A percentile compares a stretch with the other conserved stretches of the same genome.
phyloP scores from a whole-genome alignment of 2,329 filamentous ascomycete genomes.

The Aspergillus terreus region DNA sequence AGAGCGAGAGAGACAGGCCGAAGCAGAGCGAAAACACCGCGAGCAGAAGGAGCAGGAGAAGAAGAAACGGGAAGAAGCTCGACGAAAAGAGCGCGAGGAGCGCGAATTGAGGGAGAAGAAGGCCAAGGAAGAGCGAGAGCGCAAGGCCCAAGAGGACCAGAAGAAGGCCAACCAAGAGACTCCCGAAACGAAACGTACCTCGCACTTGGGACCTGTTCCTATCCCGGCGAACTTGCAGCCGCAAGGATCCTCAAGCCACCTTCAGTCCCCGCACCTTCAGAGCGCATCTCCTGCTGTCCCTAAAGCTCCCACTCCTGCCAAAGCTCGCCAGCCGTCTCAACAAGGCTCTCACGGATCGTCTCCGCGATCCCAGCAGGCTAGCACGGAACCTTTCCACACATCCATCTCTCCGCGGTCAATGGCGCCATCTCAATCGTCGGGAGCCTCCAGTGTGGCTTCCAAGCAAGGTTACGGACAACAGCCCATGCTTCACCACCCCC shows the following conservation, averaged over 20 bases:
- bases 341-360: constrained; percentile 68
- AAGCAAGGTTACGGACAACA: constrained; percentile 57
- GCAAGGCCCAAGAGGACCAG: constrained; percentile 42
- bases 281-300: constrained; percentile 76
- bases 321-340: constrained; percentile 72
- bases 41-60: constrained; percentile 79
- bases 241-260: constrained; percentile 46
- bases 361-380: constrained; percentile 52
- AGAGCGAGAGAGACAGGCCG: constrained; percentile 79
- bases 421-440: constrained; percentile 63
- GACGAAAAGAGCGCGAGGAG: constrained; percentile 72
- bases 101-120: constrained; percentile 62
- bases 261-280: constrained; percentile 74
- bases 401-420: constrained; percentile 57
- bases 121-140: constrained; percentile 61
- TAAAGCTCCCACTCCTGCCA: constrained; percentile 76
- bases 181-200: constrained; percentile 52
- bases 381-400: constrained; percentile 60
- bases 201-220: constrained; percentile 54
- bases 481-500: constrained; percentile 53
- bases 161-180: constrained; percentile 60
- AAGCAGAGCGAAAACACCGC: constrained; percentile 77
- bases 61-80: constrained; percentile 66
- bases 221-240: constrained; percentile 53
- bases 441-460: constrained; percentile 59